Evolutionary conservation across 768 basidiomycete genomes (phyloP).

Genomic region (Termitomyces sp.): DNA sequence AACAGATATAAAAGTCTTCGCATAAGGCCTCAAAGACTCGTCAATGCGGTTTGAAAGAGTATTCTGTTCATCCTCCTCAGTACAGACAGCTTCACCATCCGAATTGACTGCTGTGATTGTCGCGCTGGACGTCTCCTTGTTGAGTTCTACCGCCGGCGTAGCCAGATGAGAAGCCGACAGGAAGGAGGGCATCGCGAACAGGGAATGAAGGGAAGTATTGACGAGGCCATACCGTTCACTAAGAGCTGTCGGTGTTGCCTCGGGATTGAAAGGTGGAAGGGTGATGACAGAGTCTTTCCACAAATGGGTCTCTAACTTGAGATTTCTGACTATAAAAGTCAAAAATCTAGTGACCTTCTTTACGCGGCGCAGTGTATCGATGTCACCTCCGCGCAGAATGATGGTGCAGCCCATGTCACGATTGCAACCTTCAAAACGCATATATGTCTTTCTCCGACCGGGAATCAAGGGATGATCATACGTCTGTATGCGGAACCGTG

Average conservation of each 20-base stretch:
- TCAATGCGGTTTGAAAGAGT: slow-evolving; percentile 76
- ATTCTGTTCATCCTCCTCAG: slow-evolving; percentile 69
- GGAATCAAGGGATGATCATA: slow-evolving; percentile 94
- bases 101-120: slow-evolving; percentile 29
- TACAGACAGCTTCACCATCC: slow-evolving; percentile 49
- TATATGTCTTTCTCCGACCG: slow-evolving; percentile 91
- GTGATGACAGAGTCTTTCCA: slow-evolving; percentile 89
- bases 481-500: slow-evolving; percentile 83
- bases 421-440: slow-evolving; percentile 97
- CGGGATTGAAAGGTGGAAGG: slow-evolving; percentile 59
- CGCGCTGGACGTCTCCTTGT: slow-evolving; percentile 13
- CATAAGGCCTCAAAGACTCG: slow-evolving; percentile 79
- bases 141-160: slow-evolving; percentile 22
- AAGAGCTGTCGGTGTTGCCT: slow-evolving; percentile 55
- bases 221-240: slow-evolving; percentile 20
- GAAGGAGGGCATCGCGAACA: slow-evolving; percentile 26
- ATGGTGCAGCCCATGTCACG: slow-evolving; percentile 94
- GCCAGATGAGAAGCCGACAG: slow-evolving; percentile 27
- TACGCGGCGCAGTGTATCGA: slow-evolving; percentile 75
- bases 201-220: slow-evolving; percentile 21
- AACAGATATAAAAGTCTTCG: slow-evolving; percentile 85
- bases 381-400: slow-evolving; percentile 82
- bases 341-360: slow-evolving; percentile 94
- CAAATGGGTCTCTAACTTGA: slow-evolving; percentile 91
- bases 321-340: slow-evolving; percentile 87